Evolutionary conservation across 169 alveolate genomes (phyloP).

Genomic region (Babesia ovis): DNA sequence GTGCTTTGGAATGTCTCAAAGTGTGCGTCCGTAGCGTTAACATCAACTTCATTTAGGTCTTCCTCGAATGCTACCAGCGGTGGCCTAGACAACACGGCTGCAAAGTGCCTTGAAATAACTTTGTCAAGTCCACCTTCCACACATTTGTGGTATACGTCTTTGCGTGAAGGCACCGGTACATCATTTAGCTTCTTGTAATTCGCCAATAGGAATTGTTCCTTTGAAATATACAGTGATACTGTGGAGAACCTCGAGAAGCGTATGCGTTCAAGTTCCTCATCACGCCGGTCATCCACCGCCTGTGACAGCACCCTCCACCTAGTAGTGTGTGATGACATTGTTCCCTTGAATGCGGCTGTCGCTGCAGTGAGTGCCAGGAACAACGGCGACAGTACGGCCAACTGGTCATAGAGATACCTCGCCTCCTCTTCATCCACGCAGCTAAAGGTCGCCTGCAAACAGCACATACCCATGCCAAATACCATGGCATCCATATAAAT

Average conservation of each 20-base stretch:
- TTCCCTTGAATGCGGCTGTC: constrained; percentile 91
- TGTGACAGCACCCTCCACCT: constrained; percentile 90
- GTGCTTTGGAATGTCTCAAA: constrained; percentile 93
- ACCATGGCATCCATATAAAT: constrained; percentile 94
- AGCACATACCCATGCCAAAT: constrained; percentile 96
- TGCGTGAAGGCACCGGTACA: constrained; percentile 80
- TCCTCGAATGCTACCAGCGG: constrained; percentile 90
- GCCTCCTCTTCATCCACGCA: constrained; percentile 85
- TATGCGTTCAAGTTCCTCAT: constrained; percentile 81
- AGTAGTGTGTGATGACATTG: constrained; percentile 87
- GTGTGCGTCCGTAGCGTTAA: constrained; percentile 75
- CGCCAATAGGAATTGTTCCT: constrained; percentile 72
- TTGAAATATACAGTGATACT: constrained; percentile 87
- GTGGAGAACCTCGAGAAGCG: constrained; percentile 90
- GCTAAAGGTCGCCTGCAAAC: constrained; percentile 89
- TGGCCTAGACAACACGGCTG: constrained; percentile 87
- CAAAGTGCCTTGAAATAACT: constrained; percentile 88
- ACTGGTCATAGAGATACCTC: constrained; percentile 89
- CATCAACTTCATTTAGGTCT: constrained; percentile 51
- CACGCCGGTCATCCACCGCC: constrained; percentile 92
- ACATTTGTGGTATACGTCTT: constrained; percentile 75
- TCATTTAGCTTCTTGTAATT: constrained; percentile 81
- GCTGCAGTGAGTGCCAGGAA: constrained; percentile 90
- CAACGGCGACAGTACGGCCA: constrained; percentile 90
- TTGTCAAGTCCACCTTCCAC: constrained; percentile 81